phyloP scores from a whole-genome alignment of 2,329 filamentous ascomycete genomes.

The Massarina eburnea region DNA sequence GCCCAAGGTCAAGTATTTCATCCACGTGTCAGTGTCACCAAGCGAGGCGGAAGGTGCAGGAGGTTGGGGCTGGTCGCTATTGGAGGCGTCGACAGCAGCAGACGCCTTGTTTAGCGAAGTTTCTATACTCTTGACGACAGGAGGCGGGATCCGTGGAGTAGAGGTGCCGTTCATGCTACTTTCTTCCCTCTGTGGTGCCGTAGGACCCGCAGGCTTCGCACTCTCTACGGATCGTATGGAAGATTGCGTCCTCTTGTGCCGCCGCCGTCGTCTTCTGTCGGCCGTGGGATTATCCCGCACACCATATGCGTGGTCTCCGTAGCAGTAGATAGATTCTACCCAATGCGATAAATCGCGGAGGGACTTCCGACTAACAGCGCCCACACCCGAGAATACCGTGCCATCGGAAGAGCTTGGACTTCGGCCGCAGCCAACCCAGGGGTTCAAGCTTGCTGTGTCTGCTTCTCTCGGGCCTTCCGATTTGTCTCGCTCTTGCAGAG shows the following conservation, averaged over 20 bases:
- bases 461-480: conserved; percentile 25
- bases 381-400: conserved; percentile 80
- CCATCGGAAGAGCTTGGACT: conserved; percentile 75
- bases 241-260: conserved; percentile 27
- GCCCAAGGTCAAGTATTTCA: conserved; percentile 55
- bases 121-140: conserved; percentile 50
- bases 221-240: conserved; percentile 1
- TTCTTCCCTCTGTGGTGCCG: background rate
- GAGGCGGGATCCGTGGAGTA: conserved; percentile 48
- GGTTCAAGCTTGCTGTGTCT: conserved; percentile 31
- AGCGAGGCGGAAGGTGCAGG: conserved; percentile 39
- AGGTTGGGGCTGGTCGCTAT: conserved; percentile 18
- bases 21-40: conserved; percentile 51
- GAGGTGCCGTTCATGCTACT: conserved; percentile 5
- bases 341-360: conserved; percentile 75
- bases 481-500: conserved; percentile 27
- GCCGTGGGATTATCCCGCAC: conserved; percentile 77
- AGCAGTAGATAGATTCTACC: conserved; percentile 85
- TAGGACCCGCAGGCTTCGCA: conserved; percentile 3
- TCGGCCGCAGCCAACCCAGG: conserved; percentile 74
- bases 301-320: conserved; percentile 83
- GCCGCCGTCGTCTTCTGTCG: conserved; percentile 54
- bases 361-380: conserved; percentile 70
- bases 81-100: conserved; percentile 32
- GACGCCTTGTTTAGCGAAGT: conserved; percentile 48